Conservation (phyloP, 2,329 filamentous ascomycete genomes). For the Trichoderma citrinoviride region DNA sequence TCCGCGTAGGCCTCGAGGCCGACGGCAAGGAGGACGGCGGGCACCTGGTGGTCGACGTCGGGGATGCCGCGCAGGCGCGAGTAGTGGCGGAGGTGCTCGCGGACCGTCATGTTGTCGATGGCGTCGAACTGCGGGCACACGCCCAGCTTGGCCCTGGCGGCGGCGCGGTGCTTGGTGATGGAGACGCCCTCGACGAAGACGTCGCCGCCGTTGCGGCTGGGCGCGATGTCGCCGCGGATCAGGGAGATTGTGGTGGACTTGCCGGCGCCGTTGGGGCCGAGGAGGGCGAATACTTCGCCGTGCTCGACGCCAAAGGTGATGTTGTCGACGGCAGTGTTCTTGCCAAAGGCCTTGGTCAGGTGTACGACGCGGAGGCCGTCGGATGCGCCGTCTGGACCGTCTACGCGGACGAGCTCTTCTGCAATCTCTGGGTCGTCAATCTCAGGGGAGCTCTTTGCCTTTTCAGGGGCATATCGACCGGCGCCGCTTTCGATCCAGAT, state of each 20-base stretch:
- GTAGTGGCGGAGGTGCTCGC: slow-evolving; percentile 71
- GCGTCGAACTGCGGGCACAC: slow-evolving; percentile 72
- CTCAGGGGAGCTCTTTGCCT: slow-evolving; percentile 22
- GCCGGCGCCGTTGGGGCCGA: slow-evolving; percentile 75
- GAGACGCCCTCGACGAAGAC: slow-evolving; percentile 68
- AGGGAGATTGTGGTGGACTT: slow-evolving; percentile 71
- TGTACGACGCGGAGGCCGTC: slow-evolving; percentile 61
- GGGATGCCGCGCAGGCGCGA: slow-evolving; percentile 66
- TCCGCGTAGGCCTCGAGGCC: slow-evolving; percentile 60
- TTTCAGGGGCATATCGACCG: slow-evolving; percentile 22
- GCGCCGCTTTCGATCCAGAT: slow-evolving; percentile 72
- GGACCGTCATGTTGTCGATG: slow-evolving; percentile 71
- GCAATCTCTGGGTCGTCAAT: slow-evolving; percentile 31
- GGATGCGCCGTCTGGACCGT: slow-evolving; percentile 32
- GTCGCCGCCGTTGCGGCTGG: slow-evolving; percentile 52
- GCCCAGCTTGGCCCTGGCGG: slow-evolving; percentile 63
- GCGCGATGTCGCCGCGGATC: slow-evolving; percentile 70
- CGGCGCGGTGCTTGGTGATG: slow-evolving; percentile 60
- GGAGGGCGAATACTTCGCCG: slow-evolving; percentile 69
- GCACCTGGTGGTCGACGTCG: slow-evolving; percentile 60
- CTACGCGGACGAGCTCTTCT: slow-evolving; percentile 30
- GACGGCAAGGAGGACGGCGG: slow-evolving; percentile 62
- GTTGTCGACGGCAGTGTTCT: slow-evolving; percentile 65
- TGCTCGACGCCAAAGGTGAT: slow-evolving; percentile 66
- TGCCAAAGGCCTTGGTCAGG: slow-evolving; percentile 65